Evolutionary conservation across 441 rosid species (phyloP).

Genomic region (Pelargonium fulgidum): DNA sequence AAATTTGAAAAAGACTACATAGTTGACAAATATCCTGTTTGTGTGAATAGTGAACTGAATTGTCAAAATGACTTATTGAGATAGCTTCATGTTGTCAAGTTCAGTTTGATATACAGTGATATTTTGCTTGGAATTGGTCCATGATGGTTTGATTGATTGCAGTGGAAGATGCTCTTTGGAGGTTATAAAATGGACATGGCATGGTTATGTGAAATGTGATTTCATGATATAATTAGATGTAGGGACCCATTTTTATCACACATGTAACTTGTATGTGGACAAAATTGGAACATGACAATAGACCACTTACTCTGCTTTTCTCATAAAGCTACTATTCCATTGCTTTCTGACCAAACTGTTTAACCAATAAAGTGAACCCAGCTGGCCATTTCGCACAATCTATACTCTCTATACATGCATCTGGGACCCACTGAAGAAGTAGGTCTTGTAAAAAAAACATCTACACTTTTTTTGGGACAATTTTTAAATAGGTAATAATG

Average conservation of each 20-base stretch:
- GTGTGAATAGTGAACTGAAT: too few species aligned
- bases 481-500: too few species aligned
- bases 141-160: too few species aligned
- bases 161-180: too few species aligned
- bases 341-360: slow-evolving; percentile 18
- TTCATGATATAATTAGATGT: slow-evolving; percentile 1
- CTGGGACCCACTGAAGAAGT: not conserved
- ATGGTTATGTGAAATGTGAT: not conserved
- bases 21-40: not conserved
- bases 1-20: not conserved
- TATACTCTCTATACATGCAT: not conserved
- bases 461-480: too few species aligned
- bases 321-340: slow-evolving; percentile 21
- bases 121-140: too few species aligned
- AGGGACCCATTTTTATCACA: slow-evolving; percentile 19
- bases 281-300: slow-evolving; percentile 23
- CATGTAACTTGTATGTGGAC: slow-evolving; percentile 32
- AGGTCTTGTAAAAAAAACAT: not conserved
- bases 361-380: slow-evolving; percentile 23
- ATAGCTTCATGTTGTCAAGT: too few species aligned
- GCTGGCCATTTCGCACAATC: not conserved
- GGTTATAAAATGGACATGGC: too few species aligned
- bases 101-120: too few species aligned
- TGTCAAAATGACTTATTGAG: too few species aligned
- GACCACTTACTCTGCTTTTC: slow-evolving; percentile 25